These are phyloP conservation scores for Elaphomyces granulatus DNA, from an alignment of 495 filamentous ascomycete genomes.

Conservation along the genomic window DNA sequence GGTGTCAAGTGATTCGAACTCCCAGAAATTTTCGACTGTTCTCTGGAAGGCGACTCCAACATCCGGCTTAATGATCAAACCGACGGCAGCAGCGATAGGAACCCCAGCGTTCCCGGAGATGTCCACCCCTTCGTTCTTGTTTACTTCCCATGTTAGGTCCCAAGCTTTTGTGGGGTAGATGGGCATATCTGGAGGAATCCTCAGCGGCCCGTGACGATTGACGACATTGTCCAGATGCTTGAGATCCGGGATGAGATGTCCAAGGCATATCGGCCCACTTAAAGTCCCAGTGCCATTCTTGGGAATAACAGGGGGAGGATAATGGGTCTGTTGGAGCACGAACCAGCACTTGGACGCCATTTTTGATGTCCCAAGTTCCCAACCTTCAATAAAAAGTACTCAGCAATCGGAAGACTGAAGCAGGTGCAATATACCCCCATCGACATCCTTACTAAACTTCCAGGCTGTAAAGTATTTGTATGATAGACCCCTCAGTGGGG, in stretches of 20 bases:
- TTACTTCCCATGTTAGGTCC: neutral
- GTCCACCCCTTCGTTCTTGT: too few species aligned
- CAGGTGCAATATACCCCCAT: too few species aligned
- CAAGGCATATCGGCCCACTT: slow-evolving; percentile 1
- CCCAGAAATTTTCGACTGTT: neutral
- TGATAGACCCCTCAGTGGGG: too few species aligned
- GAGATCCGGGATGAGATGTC: neutral
- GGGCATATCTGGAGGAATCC: neutral
- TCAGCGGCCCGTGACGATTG: neutral
- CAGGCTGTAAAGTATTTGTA: too few species aligned
- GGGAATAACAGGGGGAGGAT: slow-evolving; percentile 1
- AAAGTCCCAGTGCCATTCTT: neutral
- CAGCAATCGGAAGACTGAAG: too few species aligned
- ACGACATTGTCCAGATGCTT: neutral
- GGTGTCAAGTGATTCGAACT: neutral
- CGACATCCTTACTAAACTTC: too few species aligned
- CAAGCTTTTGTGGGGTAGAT: neutral
- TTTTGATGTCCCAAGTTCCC: too few species aligned
- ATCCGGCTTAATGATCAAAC: neutral
- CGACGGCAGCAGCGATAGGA: neutral
- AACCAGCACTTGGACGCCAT: slow-evolving; percentile 5
- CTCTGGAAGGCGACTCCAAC: neutral
- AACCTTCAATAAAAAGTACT: too few species aligned
- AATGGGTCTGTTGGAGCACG: neutral
- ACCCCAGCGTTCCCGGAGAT: neutral